These are phyloP conservation scores for Magnusiomyces paraingens DNA, from an alignment of 1,139 yeast species.

Conservation along the genomic window DNA sequence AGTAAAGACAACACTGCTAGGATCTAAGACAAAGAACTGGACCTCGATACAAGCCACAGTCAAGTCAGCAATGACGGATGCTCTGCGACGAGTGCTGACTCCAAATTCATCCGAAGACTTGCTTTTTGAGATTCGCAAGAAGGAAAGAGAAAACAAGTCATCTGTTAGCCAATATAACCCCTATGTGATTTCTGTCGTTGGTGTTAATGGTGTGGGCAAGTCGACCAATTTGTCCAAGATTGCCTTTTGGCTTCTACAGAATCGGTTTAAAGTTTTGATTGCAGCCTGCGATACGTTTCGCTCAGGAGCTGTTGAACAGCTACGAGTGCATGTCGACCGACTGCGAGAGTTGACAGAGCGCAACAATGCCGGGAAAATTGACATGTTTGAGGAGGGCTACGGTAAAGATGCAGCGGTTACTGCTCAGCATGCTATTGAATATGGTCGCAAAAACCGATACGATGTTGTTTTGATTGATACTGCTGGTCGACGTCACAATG, in stretches of 20 bases:
- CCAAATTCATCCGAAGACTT: conserved; percentile 90
- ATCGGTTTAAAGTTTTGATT: conserved; percentile 76
- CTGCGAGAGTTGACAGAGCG: conserved; percentile 56
- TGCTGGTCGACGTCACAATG: conserved; percentile 96
- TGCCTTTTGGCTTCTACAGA: conserved; percentile 92
- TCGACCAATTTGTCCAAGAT: conserved; percentile 90
- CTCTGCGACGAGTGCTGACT: conserved; percentile 74
- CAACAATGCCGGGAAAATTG: conserved; percentile 53
- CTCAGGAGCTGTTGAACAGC: conserved; percentile 96
- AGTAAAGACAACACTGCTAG: conserved; percentile 55
- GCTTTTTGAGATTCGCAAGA: conserved; percentile 68
- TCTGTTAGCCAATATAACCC: conserved; percentile 41
- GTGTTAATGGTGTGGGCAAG: conserved; percentile 97
- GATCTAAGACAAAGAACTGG: conserved; percentile 61
- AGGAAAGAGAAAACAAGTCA: conserved; percentile 29
- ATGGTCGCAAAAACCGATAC: conserved; percentile 57
- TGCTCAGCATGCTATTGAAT: conserved; percentile 87
- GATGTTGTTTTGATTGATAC: conserved; percentile 93
- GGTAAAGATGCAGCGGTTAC: conserved; percentile 96
- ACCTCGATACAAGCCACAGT: conserved; percentile 56
- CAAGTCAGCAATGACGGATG: conserved; percentile 61
- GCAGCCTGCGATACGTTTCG: conserved; percentile 98
- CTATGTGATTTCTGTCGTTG: conserved; percentile 92
- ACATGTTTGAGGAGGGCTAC: conserved; percentile 88
- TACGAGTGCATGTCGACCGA: conserved; percentile 87